phyloP scores from a whole-genome alignment of 805 yeast genomes.

The Isabelozyma heimii region DNA sequence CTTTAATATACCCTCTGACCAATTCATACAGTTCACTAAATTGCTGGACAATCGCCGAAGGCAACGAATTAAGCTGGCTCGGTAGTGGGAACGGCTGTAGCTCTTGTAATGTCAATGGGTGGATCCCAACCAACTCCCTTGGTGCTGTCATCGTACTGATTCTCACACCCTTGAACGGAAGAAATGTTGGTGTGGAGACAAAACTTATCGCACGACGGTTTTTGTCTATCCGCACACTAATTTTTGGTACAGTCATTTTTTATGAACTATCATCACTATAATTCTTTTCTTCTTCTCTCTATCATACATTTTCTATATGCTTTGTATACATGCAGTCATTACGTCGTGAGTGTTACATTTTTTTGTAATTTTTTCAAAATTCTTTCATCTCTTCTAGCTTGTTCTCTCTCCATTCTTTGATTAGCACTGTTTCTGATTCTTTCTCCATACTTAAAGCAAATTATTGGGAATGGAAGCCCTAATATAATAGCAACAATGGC shows the following conservation, averaged over 20 bases:
- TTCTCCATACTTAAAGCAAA: conserved; percentile 36
- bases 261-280: too few species aligned
- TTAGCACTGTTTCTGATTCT: conserved; percentile 33
- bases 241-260: too few species aligned
- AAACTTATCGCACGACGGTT: too few species aligned
- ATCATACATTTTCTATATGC: too few species aligned
- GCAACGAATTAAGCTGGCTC: conserved; percentile 25
- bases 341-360: background rate
- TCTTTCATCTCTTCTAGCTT: conserved; percentile 18
- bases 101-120: conserved; percentile 5
- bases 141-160: background rate
- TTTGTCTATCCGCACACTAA: too few species aligned
- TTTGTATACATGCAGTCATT: background rate
- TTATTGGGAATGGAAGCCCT: conserved; percentile 38
- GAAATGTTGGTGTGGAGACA: too few species aligned
- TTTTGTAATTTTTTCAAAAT: conserved; percentile 14
- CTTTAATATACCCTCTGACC: conserved; percentile 28
- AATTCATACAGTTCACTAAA: conserved; percentile 26
- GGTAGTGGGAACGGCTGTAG: conserved; percentile 24
- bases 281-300: too few species aligned
- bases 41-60: conserved; percentile 20
- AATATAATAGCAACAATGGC: conserved; percentile 30
- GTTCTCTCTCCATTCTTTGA: conserved; percentile 19
- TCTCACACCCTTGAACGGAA: too few species aligned
- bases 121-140: background rate